Evolutionary conservation across 345 rosid genomes (phyloP).

Genomic region (Kernera saxatilis): DNA sequence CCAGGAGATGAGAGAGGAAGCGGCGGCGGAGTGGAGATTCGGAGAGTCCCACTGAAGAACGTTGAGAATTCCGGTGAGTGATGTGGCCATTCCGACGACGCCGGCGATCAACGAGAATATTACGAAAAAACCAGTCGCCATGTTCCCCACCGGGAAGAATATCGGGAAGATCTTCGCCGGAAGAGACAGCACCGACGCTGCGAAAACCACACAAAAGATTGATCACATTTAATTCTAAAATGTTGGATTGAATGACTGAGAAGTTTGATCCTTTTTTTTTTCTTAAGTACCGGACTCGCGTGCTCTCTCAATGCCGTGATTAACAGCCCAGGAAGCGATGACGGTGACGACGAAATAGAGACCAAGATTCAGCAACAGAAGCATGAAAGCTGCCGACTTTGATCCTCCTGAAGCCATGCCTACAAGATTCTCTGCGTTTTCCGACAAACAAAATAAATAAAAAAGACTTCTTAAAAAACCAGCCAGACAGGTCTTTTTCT

Average conservation of each 20-base stretch:
- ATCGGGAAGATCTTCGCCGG: conserved; percentile 83
- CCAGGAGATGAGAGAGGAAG: conserved; percentile 60
- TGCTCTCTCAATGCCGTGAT: conserved; percentile 59
- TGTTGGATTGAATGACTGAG: background rate
- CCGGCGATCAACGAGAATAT: conserved; percentile 71
- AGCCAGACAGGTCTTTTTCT: conserved; percentile 4
- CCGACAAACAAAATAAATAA: background rate
- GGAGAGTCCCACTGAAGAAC: conserved; percentile 42
- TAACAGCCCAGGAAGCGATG: conserved; percentile 71
- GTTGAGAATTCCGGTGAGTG: conserved; percentile 49
- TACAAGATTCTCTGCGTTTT: conserved; percentile 10
- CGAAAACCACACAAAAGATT: background rate
- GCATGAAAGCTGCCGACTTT: conserved; percentile 58
- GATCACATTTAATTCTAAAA: background rate
- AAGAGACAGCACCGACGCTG: conserved; percentile 60
- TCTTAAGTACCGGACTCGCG: conserved; percentile 49
- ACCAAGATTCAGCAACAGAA: conserved; percentile 57
- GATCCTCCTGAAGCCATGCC: conserved; percentile 61
- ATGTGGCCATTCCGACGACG: conserved; percentile 68
- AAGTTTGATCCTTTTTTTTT: background rate
- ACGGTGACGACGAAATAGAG: conserved; percentile 59
- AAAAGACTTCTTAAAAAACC: background rate
- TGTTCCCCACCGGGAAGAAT: conserved; percentile 75
- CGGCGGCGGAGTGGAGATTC: conserved; percentile 59
- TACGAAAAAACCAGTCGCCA: conserved; percentile 76